Base-by-base conservation (phyloP, 192 early-diverging fungal species). In the Coemansia sp. region DNA sequence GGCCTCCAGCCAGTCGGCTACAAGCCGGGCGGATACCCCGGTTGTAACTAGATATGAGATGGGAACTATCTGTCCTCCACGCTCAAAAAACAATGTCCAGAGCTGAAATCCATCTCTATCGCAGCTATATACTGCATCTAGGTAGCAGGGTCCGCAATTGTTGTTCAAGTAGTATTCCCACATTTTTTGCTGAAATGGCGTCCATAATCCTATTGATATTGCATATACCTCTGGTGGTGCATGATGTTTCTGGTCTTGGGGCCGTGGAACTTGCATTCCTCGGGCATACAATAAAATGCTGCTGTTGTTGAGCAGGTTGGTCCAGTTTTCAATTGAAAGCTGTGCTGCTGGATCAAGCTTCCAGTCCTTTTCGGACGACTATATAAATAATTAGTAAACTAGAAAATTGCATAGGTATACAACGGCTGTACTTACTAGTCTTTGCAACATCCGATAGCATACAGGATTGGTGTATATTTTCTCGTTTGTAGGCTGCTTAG, bases 51-150 rank as follows among this genome's bases (percentile, higher is more conserved):
- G 30, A 50, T 65, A 76, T 19, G 65, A 63, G 0, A 76, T 12
- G 0, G 72, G 72, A 11, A 76, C 55, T 0, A 40, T 53, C 37
- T 37, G 30, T 7, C 43, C 55, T 15, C 28, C 23, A 20, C 59
- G 50, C 36, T 76, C 72, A 33, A 53, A 76, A 23, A 76, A 49
- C 57, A 76, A 31, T 20, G 62, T 62, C 72, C 72, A 76, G 26
- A 76, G n/a, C 46, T 69, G 65, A 21, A 69, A 76, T 13, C 72
- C 72, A n/a, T 65, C 63, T 8, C 7, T 40, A 31, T 57, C 50
- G 26, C 50, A 58, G 0, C 52, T 36, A 43, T 52, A 76, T 10
- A 47, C 35, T 0, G 72, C 65, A 26, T 76, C 72, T 41, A 76
- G 40, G 28, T 65, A 76, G 30, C 72, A 76, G 18, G 55, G 48